phyloP scores from a whole-genome alignment of 306 rosid species.

The Rosa rugosa region DNA sequence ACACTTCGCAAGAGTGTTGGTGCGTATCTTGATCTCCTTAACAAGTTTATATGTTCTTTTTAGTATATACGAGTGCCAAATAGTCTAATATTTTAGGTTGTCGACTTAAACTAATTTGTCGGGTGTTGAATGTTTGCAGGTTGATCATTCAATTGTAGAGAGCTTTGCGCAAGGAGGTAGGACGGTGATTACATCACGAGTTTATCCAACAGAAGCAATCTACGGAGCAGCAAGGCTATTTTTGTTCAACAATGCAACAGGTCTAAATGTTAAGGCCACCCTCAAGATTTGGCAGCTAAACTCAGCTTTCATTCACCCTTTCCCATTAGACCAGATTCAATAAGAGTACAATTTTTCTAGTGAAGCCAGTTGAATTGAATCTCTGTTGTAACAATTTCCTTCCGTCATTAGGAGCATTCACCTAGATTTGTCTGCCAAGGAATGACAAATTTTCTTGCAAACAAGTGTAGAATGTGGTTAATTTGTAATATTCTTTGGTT shows the following conservation, averaged over 20 bases:
- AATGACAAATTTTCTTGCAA: neutral
- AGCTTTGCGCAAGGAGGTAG: conserved; percentile 88
- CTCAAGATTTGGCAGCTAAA: conserved; percentile 69
- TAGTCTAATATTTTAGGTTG: neutral
- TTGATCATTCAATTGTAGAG: conserved; percentile 83
- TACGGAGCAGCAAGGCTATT: conserved; percentile 76
- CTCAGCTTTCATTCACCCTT: conserved; percentile 77
- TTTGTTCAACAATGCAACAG: conserved; percentile 78
- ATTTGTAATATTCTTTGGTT: conserved; percentile 5
- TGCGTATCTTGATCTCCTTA: conserved; percentile 26
- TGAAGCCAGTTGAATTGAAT: neutral
- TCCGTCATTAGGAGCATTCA: neutral
- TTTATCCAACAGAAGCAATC: conserved; percentile 87
- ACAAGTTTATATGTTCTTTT: neutral
- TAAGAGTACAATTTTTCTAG: neutral
- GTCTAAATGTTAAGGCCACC: conserved; percentile 54
- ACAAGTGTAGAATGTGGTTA: neutral
- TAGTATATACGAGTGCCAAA: neutral
- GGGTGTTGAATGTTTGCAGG: conserved; percentile 35
- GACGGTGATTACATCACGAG: conserved; percentile 63
- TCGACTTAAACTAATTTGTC: neutral
- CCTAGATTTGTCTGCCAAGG: neutral
- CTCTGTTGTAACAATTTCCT: neutral
- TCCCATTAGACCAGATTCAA: conserved; percentile 43
- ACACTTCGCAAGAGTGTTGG: conserved; percentile 58